These are phyloP conservation scores for Wickerhamiella domercqiae DNA, from an alignment of 805 yeast species.

Conservation along the genomic window DNA sequence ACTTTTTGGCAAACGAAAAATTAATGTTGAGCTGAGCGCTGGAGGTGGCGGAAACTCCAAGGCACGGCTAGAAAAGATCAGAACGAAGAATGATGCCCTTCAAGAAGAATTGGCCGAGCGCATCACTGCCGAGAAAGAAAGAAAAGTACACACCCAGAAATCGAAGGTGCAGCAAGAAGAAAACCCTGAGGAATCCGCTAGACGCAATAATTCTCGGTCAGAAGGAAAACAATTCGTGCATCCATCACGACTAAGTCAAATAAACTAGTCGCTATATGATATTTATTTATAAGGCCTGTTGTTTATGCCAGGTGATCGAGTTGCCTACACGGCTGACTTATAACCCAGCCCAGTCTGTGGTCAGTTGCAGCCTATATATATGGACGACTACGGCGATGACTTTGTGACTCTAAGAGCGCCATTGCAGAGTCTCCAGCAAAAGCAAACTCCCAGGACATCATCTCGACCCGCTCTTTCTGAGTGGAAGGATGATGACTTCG, in stretches of 20 bases:
- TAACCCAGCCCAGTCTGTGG: too few species aligned
- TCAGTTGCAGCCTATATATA: too few species aligned
- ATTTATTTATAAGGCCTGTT: too few species aligned
- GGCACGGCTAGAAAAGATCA: slow-evolving; percentile 43
- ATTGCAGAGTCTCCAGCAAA: slow-evolving; percentile 1
- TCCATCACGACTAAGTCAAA: background rate
- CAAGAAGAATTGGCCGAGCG: slow-evolving; percentile 52
- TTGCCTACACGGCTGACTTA: too few species aligned
- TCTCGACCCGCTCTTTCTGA: slow-evolving; percentile 11
- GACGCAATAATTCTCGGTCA: slow-evolving; percentile 1
- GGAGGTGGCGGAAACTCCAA: slow-evolving; percentile 95
- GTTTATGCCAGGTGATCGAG: too few species aligned
- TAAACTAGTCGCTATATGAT: too few species aligned
- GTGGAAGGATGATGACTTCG: slow-evolving; percentile 42
- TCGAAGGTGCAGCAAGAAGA: slow-evolving; percentile 3
- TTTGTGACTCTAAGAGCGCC: slow-evolving; percentile 13
- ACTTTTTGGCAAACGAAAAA: slow-evolving; percentile 49
- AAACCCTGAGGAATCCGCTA: slow-evolving; percentile 5
- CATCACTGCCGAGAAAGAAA: slow-evolving; percentile 28
- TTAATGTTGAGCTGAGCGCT: slow-evolving; percentile 90
- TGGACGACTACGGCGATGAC: slow-evolving; percentile 17
- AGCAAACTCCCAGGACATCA: slow-evolving; percentile 1
- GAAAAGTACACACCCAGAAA: slow-evolving; percentile 1
- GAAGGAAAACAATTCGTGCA: too few species aligned
- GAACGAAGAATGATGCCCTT: slow-evolving; percentile 62